Evolutionary conservation across 495 filamentous ascomycete species (phyloP).

Genomic region (Achaetomiella virescens): DNA sequence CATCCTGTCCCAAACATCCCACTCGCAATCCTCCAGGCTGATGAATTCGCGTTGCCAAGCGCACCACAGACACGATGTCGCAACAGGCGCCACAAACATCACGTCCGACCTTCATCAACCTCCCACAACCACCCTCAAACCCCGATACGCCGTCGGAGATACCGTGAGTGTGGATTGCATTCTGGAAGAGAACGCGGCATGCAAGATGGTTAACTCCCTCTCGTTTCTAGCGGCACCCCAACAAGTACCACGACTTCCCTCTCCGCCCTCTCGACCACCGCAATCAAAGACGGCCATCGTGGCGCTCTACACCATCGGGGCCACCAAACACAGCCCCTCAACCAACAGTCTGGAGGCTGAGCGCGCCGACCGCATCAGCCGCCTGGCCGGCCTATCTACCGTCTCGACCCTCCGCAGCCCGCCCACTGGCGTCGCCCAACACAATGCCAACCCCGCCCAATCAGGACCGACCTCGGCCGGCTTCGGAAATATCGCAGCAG

Average conservation of each 20-base stretch:
- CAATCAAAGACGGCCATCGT: conserved; percentile 89
- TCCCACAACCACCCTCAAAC: conserved; percentile 76
- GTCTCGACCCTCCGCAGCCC: conserved; percentile 60
- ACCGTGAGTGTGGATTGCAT: conserved; percentile 56
- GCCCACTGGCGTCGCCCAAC: conserved; percentile 22
- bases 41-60: no score
- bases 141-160: conserved; percentile 86
- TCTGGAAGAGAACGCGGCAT: no score
- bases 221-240: conserved; percentile 67
- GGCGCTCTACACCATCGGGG: conserved; percentile 51
- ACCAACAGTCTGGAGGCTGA: conserved; percentile 76
- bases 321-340: conserved; percentile 55
- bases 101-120: conserved; percentile 70
- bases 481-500: conserved; percentile 7
- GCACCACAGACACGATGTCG: background rate
- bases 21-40: no score
- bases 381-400: conserved; percentile 77
- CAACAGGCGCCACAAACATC: conserved; percentile 26
- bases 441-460: conserved; percentile 23
- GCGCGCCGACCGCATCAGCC: conserved; percentile 88
- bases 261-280: conserved; percentile 80
- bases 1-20: background rate
- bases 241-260: conserved; percentile 82
- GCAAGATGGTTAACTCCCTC: conserved; percentile 11
- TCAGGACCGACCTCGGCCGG: conserved; percentile 28